phyloP scores from a whole-genome alignment of 2,329 filamentous ascomycete genomes.

The Colletotrichum sp. region DNA sequence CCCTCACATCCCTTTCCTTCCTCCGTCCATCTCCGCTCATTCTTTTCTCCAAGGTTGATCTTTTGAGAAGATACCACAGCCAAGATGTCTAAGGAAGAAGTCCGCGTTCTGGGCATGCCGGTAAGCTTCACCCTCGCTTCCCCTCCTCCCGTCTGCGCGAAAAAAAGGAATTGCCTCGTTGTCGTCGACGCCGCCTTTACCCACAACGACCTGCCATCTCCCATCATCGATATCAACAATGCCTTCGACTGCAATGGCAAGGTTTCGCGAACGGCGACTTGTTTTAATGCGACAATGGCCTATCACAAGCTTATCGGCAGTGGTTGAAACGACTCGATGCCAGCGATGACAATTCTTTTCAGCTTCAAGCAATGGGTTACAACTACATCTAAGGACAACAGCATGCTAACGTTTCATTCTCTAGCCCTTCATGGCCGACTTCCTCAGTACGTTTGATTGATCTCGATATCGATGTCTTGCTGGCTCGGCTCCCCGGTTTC shows the following conservation, averaged over 20 bases:
- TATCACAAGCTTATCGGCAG: background rate
- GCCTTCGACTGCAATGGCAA: background rate
- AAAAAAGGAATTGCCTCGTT: slow-evolving; percentile 31
- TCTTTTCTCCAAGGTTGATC: slow-evolving; percentile 56
- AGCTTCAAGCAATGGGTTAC: background rate
- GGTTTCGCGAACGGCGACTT: too few relatives aligned
- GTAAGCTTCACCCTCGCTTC: slow-evolving; percentile 50
- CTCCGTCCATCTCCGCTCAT: slow-evolving; percentile 66
- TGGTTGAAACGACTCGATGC: background rate
- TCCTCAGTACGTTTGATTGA: slow-evolving; percentile 84
- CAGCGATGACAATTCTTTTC: background rate
- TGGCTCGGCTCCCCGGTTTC: background rate
- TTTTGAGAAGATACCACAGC: slow-evolving; percentile 46
- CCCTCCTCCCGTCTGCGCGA: slow-evolving; percentile 23
- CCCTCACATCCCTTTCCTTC: slow-evolving; percentile 45
- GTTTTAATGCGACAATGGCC: background rate
- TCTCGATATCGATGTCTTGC: background rate
- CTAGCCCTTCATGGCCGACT: slow-evolving; percentile 95
- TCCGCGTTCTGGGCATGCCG: slow-evolving; percentile 66
- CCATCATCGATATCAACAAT: background rate
- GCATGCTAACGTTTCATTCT: slow-evolving; percentile 38
- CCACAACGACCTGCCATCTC: background rate
- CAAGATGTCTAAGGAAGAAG: slow-evolving; percentile 64
- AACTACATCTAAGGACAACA: background rate
- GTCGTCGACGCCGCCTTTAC: slow-evolving; percentile 24